phyloP scores from a whole-genome alignment of 2,329 filamentous ascomycete species.

The Alternaria arbusti region DNA sequence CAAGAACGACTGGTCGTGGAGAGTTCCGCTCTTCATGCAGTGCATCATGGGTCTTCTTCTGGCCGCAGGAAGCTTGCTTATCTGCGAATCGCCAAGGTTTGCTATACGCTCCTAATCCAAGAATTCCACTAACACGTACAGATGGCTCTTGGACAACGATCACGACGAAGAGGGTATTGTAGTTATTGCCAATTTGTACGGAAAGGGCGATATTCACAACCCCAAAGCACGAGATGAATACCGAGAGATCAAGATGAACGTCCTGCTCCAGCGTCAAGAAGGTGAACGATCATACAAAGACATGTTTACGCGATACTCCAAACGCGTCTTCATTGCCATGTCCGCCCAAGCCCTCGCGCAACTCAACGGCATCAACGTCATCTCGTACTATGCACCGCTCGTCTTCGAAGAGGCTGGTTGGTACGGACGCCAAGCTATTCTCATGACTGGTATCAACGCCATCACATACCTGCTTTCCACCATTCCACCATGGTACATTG shows the following conservation, averaged over 20 bases:
- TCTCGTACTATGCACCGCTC: conserved; percentile 96
- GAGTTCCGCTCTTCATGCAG: conserved; percentile 87
- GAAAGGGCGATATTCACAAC: conserved; percentile 93
- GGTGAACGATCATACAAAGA: conserved; percentile 89
- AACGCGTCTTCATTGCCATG: conserved; percentile 97
- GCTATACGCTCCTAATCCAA: conserved; percentile 14
- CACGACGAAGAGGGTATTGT: conserved; percentile 98
- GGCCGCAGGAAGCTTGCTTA: conserved; percentile 84
- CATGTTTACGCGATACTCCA: conserved; percentile 93
- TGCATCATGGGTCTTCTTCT: conserved; percentile 91
- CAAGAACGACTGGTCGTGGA: conserved; percentile 84
- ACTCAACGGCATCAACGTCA: conserved; percentile 98
- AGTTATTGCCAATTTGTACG: conserved; percentile 96
- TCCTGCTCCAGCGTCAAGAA: conserved; percentile 90
- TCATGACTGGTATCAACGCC: conserved; percentile 97
- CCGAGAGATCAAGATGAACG: conserved; percentile 98
- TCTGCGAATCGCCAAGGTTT: conserved; percentile 94
- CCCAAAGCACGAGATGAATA: conserved; percentile 93
- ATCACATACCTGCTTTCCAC: conserved; percentile 91
- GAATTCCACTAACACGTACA: conserved; percentile 46
- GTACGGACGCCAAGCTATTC: conserved; percentile 84
- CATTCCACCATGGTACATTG: conserved; percentile 95
- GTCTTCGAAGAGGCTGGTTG: conserved; percentile 98
- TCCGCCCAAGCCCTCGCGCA: conserved; percentile 95
- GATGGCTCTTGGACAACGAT: conserved; percentile 97